These are phyloP conservation scores for Cutaneotrichosporon sp. DNA, from an alignment of 1,284 basidiomycete species.

Conservation along the genomic window DNA sequence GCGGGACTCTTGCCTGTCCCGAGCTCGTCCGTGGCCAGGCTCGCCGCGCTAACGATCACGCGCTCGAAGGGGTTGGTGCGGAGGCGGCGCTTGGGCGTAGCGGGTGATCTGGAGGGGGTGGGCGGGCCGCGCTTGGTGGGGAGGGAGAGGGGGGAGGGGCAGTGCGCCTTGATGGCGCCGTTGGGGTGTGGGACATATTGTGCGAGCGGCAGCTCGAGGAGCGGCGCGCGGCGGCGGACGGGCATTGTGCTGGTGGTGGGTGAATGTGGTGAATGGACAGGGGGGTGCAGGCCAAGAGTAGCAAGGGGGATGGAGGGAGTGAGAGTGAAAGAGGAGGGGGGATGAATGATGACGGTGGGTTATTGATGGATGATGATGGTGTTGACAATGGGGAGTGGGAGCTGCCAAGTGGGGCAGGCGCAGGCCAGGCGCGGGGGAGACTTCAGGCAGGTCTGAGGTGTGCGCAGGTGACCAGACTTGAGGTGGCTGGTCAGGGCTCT, in stretches of 20 bases:
- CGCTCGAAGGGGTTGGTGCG: not conserved
- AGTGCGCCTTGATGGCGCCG: not conserved
- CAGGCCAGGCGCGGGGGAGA: too few species aligned
- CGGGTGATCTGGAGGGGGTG: not conserved
- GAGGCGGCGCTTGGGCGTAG: conserved; percentile 13
- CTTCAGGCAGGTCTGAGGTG: too few species aligned
- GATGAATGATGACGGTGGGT: too few species aligned
- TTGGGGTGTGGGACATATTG: conserved; percentile 17
- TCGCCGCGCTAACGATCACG: not conserved
- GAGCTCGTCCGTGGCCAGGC: conserved; percentile 21
- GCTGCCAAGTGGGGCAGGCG: too few species aligned
- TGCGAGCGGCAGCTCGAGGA: conserved; percentile 22
- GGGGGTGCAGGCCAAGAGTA: not conserved
- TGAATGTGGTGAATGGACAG: too few species aligned
- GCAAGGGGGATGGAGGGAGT: not conserved
- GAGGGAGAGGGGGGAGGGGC: conserved; percentile 21
- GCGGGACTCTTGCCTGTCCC: conserved; percentile 22
- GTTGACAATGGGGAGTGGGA: not conserved
- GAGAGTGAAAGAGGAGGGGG: not conserved
- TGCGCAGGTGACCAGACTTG: not conserved
- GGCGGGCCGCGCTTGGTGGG: conserved; percentile 22
- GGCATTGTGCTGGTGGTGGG: not conserved
- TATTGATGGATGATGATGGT: too few species aligned
- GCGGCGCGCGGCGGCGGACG: conserved; percentile 11
- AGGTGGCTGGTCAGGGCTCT: not conserved